These are phyloP conservation scores for Multifurca ochricompacta DNA, from an alignment of 768 basidiomycete species.

Conservation along the genomic window DNA sequence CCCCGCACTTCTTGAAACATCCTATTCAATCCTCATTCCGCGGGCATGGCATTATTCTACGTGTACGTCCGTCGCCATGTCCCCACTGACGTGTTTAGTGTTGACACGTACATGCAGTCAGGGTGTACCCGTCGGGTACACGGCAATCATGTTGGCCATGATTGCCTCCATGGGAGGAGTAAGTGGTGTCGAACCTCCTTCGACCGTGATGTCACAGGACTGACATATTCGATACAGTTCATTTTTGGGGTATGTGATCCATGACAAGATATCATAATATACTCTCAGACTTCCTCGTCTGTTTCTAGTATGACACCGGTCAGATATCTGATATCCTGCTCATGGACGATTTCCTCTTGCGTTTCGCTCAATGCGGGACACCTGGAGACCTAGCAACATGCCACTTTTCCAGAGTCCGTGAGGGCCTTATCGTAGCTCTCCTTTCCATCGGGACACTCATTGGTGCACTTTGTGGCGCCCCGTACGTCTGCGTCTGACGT, in stretches of 20 bases:
- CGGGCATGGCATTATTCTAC: conserved; percentile 27
- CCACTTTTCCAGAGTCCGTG: conserved; percentile 46
- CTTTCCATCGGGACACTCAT: conserved; percentile 63
- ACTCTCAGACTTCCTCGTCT: conserved; percentile 3
- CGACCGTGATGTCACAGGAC: not conserved
- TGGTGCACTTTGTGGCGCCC: conserved; percentile 55
- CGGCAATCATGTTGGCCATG: conserved; percentile 57
- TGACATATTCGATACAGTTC: conserved; percentile 12
- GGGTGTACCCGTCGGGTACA: conserved; percentile 54
- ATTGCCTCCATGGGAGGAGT: conserved; percentile 63
- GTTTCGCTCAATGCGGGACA: conserved; percentile 49
- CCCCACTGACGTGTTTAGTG: not conserved
- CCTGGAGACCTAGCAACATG: conserved; percentile 37
- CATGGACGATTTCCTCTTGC: conserved; percentile 59
- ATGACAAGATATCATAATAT: not conserved
- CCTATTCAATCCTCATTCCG: not conserved
- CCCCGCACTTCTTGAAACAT: not conserved
- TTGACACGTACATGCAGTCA: conserved; percentile 30
- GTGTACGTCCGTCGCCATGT: conserved; percentile 22
- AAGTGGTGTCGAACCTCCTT: conserved; percentile 1
- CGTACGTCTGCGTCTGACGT: conserved; percentile 33
- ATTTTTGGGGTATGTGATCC: conserved; percentile 25
- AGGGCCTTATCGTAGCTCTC: conserved; percentile 62
- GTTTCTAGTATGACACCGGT: conserved; percentile 53
- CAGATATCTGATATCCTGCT: conserved; percentile 72